phyloP scores from a whole-genome alignment of 805 yeast species.

The Torulaspora indica region DNA sequence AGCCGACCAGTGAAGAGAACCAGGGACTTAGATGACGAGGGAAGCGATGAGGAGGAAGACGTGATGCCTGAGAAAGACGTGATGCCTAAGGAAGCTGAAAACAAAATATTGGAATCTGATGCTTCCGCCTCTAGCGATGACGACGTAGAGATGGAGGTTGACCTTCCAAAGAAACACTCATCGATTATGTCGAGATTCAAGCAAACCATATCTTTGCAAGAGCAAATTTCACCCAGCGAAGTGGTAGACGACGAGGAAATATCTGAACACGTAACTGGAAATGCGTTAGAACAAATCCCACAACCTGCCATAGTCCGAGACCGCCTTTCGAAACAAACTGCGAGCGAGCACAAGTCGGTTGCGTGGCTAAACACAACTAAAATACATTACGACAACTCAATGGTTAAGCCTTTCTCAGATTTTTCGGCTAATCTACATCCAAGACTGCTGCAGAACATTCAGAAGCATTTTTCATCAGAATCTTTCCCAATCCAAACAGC shows the following conservation, averaged over 20 bases:
- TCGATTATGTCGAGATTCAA: constrained; percentile 52
- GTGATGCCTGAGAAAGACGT: background rate
- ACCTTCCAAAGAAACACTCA: constrained; percentile 39
- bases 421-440: constrained; percentile 22
- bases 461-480: constrained; percentile 22
- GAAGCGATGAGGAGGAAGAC: constrained; percentile 17
- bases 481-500: constrained; percentile 36
- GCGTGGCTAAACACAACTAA: constrained; percentile 33
- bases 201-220: constrained; percentile 38
- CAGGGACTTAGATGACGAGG: constrained; percentile 17
- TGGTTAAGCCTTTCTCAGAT: constrained; percentile 24
- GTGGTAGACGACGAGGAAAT: constrained; percentile 28
- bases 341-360: constrained; percentile 41
- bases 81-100: constrained; percentile 5
- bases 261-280: constrained; percentile 13
- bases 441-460: constrained; percentile 35
- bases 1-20: constrained; percentile 28
- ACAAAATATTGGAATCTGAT: constrained; percentile 8
- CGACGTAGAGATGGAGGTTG: constrained; percentile 8
- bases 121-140: constrained; percentile 14
- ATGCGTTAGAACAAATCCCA: constrained; percentile 69
- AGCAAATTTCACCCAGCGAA: constrained; percentile 15
- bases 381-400: constrained; percentile 28
- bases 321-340: constrained; percentile 24
- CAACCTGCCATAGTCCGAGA: constrained; percentile 57